Base-by-base conservation (phyloP, 1,284 basidiomycete genomes). In the Puccinia coronata region DNA sequence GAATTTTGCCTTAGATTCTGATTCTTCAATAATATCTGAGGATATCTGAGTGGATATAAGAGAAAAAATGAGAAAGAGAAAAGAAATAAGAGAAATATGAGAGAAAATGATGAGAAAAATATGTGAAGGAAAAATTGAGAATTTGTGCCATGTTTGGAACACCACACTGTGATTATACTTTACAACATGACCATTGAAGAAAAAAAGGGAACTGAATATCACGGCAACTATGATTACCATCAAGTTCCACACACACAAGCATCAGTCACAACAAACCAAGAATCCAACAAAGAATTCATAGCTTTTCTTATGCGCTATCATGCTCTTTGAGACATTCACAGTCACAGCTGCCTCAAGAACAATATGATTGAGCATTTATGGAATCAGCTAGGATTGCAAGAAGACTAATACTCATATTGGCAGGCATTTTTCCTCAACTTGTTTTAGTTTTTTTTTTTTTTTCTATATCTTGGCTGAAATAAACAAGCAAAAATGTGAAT, bases 141-240 rank as follows among this genome's bases (percentile, higher is more conserved):
- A n/a, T n/a, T n/a, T n/a, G n/a, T n/a, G n/a, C n/a, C n/a, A n/a
- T n/a, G n/a, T n/a, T n/a, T n/a, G n/a, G n/a, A n/a, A n/a, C n/a
- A n/a, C n/a, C n/a, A n/a, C n/a, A n/a, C n/a, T n/a, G 47, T 47
- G 20, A 39, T 73, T 51, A 73, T 73, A 23, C 31, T 73, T 5
- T 51, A 73, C 51, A 73, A 73, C 28, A 73, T 73, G 71, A 61
- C 34, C 2, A 51, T 57, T 39, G 31, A 74, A 39, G 34, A 61
- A 8, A 18, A 67, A 43, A 1, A 4, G 8, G 61, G 28, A 23
- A 65, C 3, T 23, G 61, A 36, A 36, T 12, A 36, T 39, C 6
- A 36, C 1, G 8, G 18, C 5, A n/a, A 65, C 34, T 39, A 5
- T 34, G 61, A 65, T 5, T 65, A 65, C 39, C 31, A 65, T n/a